Conservation (phyloP, 2,329 filamentous ascomycete species). For the Colletotrichum navitas region DNA sequence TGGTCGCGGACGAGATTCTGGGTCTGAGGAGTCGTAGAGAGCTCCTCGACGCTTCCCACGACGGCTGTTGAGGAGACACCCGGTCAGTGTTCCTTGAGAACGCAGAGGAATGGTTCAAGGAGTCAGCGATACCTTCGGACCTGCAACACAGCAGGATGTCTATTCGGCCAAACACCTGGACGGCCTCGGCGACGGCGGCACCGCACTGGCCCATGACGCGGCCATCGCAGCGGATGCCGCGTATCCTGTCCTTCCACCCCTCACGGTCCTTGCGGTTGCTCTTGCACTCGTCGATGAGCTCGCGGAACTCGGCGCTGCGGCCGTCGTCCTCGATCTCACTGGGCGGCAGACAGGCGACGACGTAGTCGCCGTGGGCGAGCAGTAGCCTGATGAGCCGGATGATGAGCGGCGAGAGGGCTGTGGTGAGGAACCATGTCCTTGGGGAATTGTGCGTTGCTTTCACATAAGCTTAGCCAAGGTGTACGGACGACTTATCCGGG, state of each 20-base stretch:
- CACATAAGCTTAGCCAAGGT: slow-evolving; percentile 40
- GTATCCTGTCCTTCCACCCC: slow-evolving; percentile 84
- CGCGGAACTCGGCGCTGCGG: slow-evolving; percentile 82
- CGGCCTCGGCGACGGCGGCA: slow-evolving; percentile 87
- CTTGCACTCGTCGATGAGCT: slow-evolving; percentile 79
- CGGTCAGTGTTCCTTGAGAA: neutral
- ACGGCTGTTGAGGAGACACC: slow-evolving; percentile 68
- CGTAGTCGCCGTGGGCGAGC: slow-evolving; percentile 91
- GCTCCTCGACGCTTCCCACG: slow-evolving; percentile 91
- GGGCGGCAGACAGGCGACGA: slow-evolving; percentile 85
- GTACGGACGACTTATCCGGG: neutral
- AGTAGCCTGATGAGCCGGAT: slow-evolving; percentile 85
- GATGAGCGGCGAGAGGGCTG: slow-evolving; percentile 85
- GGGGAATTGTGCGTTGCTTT: slow-evolving; percentile 78
- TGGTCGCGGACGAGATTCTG: slow-evolving; percentile 87
- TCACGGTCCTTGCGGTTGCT: slow-evolving; percentile 73
- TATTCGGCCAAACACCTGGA: slow-evolving; percentile 85
- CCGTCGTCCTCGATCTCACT: slow-evolving; percentile 82
- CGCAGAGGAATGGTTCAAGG: neutral
- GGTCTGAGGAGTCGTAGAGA: slow-evolving; percentile 79
- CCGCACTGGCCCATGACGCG: slow-evolving; percentile 78
- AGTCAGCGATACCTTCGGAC: slow-evolving; percentile 75
- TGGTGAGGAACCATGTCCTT: slow-evolving; percentile 93
- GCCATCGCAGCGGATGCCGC: slow-evolving; percentile 74
- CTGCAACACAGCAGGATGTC: slow-evolving; percentile 93